Conservation (phyloP, 2,329 filamentous ascomycete genomes). For the Lecanicillium sp. region DNA sequence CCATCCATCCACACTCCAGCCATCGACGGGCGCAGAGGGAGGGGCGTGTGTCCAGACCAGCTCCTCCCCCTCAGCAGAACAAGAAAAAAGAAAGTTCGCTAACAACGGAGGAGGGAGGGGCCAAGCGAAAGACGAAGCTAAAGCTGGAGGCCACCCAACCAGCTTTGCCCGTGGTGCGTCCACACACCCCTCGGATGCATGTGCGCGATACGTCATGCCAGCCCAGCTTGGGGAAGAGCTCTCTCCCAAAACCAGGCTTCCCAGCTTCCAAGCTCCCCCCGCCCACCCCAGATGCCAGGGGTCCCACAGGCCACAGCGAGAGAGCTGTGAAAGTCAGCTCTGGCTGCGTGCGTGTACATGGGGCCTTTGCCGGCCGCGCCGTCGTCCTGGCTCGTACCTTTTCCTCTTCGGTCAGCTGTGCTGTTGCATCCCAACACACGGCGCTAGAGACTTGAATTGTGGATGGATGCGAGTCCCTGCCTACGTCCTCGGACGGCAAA, state of each 20-base stretch:
- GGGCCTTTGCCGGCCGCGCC: too few species aligned
- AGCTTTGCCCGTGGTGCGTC: neutral
- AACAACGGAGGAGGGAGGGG: neutral
- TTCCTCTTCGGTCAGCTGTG: too few species aligned
- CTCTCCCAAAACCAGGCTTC: neutral
- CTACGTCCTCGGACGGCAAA: too few species aligned
- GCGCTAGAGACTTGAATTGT: too few species aligned
- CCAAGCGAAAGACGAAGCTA: too few species aligned
- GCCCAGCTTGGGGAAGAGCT: neutral
- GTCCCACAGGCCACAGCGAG: too few species aligned
- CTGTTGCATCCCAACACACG: too few species aligned
- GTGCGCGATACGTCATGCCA: slow-evolving; percentile 11
- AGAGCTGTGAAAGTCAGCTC: neutral
- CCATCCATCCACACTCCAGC: neutral
- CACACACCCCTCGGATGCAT: neutral
- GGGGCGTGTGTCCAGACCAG: neutral
- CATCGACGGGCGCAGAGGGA: neutral
- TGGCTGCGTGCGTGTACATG: too few species aligned
- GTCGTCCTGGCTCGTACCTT: too few species aligned
- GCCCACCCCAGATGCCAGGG: neutral
- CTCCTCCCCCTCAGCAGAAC: neutral
- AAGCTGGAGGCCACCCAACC: neutral
- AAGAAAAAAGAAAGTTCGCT: slow-evolving; percentile 1
- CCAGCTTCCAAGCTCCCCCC: neutral
- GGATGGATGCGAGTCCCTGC: too few species aligned